A percentile compares a stretch with the other conserved stretches of the same genome.
These are phyloP conservation scores for Fusarium humuli DNA, from an alignment of 2,329 filamentous ascomycete genomes.

Conservation along the genomic window DNA sequence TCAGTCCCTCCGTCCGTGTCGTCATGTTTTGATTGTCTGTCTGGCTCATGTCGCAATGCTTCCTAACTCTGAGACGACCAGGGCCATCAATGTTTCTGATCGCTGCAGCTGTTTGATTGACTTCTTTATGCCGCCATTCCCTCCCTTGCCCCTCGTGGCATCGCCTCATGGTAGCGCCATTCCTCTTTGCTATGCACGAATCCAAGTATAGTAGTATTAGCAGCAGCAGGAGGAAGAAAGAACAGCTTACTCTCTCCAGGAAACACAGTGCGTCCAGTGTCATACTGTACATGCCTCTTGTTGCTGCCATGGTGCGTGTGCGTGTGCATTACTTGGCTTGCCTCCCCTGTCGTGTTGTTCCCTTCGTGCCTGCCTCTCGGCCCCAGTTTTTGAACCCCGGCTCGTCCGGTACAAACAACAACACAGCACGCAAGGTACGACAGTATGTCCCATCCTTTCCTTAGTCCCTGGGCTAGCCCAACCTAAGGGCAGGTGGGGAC, in stretches of 20 bases:
- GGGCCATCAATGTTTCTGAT: conserved; percentile 35
- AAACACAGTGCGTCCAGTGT: conserved; percentile 28
- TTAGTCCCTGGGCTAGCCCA: conserved; percentile 1
- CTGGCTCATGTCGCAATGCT: conserved; percentile 31
- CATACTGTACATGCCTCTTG: conserved; percentile 21
- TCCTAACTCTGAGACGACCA: conserved; percentile 40
- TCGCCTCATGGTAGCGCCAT: conserved; percentile 47
- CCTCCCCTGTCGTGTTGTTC: conserved; percentile 12
- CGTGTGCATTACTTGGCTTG: conserved; percentile 24
- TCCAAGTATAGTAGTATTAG: background rate
- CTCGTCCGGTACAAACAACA: conserved; percentile 34
- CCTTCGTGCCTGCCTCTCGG: conserved; percentile 20
- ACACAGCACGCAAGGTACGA: conserved; percentile 33
- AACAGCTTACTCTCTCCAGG: background rate
- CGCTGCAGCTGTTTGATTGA: conserved; percentile 36
- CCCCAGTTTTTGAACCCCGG: conserved; percentile 20
- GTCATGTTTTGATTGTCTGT: conserved; percentile 36
- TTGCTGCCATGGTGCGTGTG: conserved; percentile 22
- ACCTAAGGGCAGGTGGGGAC: background rate
- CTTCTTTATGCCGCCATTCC: conserved; percentile 37
- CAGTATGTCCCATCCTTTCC: conserved; percentile 20
- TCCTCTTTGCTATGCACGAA: conserved; percentile 26
- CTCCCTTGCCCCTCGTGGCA: conserved; percentile 38
- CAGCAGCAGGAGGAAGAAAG: conserved; percentile 11
- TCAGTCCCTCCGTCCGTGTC: conserved; percentile 11